Base-by-base conservation (phyloP, 1,284 basidiomycete species). In the Trametes versicolor region DNA sequence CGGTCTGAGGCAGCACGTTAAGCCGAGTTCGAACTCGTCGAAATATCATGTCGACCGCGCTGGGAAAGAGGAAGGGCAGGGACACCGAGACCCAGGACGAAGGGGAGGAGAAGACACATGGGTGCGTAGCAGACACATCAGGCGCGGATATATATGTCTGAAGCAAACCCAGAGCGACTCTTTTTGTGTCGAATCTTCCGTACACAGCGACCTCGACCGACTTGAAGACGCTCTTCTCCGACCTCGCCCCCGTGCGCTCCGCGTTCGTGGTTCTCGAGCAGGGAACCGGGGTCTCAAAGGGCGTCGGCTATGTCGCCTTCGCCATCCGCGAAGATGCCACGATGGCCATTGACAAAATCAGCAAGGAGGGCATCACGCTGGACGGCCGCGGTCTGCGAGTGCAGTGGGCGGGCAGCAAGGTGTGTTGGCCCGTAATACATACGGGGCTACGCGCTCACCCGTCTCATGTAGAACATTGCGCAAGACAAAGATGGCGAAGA, bases 221-320 rank as follows among this genome's bases (percentile, higher is more conserved):
- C 78, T 82, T 99, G 41, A 87, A 94, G 73, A 96, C 96, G 0
- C 86, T 97, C 55, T 98, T 99, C 82, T 98, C 97, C 17, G 95
- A 97, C 76, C 88, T 98, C 67, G 98, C 96, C 2, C 98, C 97
- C 13, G 91, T 99, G 23, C 88, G 96, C 52, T 92, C 94, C 41
- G 97, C 96, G 0, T 99, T 99, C 75, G 90, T 99, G 1, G 97
- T 99, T 13, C 89, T 90, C 4, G 91, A 95, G 67, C 87, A 86
- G 52, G 90, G 88, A 49, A 89, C 91, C 0, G 92, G 93, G 43
- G 85, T 90, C 34, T 97, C 95, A 4, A 98, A 98, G 77, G 98
- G 97, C 71, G 96, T 99, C n/a, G 97, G 97, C 66, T 99, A 99
- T 77, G 95, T 99, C 65, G 92, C 95, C 0, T 99, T 97, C 79